Evolutionary conservation across 176 grass and related monocot species (phyloP).

Genomic region (Puya raimondii): DNA sequence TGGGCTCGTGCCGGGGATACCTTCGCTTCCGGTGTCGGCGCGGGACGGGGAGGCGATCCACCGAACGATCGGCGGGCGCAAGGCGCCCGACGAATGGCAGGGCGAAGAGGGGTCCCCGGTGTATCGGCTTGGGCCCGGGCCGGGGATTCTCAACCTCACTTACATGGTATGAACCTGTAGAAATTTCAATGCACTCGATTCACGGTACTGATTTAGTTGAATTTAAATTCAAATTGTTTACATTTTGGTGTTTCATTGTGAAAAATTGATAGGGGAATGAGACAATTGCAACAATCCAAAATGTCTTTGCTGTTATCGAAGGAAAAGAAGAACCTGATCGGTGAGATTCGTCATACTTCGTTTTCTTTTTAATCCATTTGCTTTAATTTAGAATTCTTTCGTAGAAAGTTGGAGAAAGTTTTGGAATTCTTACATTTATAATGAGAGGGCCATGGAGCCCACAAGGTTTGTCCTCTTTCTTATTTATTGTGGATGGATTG

Average conservation of each 20-base stretch:
- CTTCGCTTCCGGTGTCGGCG: constrained; percentile 71
- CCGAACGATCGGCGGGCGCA: constrained; percentile 37
- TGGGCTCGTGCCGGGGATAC: constrained; percentile 53
- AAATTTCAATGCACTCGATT: not conserved
- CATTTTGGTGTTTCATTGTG: not conserved
- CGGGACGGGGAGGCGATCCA: constrained; percentile 61
- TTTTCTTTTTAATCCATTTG: not conserved
- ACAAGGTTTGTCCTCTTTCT: not conserved
- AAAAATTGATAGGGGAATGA: constrained; percentile 51
- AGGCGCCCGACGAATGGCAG: constrained; percentile 76
- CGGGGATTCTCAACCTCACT: constrained; percentile 62
- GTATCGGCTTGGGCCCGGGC: constrained; percentile 65
- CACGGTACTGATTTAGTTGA: not conserved
- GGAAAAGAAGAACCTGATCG: constrained; percentile 80
- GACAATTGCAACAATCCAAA: constrained; percentile 70
- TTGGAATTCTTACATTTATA: not conserved
- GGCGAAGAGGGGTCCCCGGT: constrained; percentile 31
- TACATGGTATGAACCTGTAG: constrained; percentile 38
- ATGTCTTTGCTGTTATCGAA: constrained; percentile 85
- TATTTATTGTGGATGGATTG: not conserved
- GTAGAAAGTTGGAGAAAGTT: not conserved
- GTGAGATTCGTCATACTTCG: constrained; percentile 22
- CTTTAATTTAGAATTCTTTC: not conserved
- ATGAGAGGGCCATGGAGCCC: not conserved
- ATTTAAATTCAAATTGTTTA: not conserved